A percentile compares a stretch with the other conserved stretches of the same genome.
phyloP scores from a whole-genome alignment of 108 stramenopile genomes.

The Discostella pseudostelligera region DNA sequence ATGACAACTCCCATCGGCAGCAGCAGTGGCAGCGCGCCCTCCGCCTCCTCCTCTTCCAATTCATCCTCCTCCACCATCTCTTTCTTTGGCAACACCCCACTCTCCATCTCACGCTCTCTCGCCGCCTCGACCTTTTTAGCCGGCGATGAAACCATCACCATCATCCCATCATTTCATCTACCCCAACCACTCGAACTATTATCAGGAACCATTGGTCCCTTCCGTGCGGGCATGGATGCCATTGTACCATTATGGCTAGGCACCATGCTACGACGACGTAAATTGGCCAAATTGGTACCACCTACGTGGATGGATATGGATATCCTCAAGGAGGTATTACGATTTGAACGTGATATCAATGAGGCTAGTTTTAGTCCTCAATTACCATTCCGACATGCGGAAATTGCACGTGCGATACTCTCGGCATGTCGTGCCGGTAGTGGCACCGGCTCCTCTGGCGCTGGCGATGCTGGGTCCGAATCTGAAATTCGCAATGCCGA shows the following conservation, averaged over 20 bases:
- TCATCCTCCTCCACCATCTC: conserved; percentile 7
- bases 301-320: conserved; percentile 62
- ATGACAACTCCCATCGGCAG: not conserved
- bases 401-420: conserved; percentile 61
- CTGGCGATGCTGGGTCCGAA: conserved; percentile 20
- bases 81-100: conserved; percentile 23
- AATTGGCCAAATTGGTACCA: conserved; percentile 55
- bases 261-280: conserved; percentile 54
- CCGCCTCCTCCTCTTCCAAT: too few relatives aligned
- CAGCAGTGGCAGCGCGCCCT: too few relatives aligned
- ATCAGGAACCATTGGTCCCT: conserved; percentile 52
- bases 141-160: conserved; percentile 50
- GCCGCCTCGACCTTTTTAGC: conserved; percentile 54
- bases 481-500: conserved; percentile 45
- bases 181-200: conserved; percentile 40
- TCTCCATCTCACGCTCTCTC: conserved; percentile 22
- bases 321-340: conserved; percentile 48
- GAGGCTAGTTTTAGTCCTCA: conserved; percentile 47
- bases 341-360: conserved; percentile 56
- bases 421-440: conserved; percentile 36
- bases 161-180: conserved; percentile 63
- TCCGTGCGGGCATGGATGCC: conserved; percentile 70
- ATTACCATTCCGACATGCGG: conserved; percentile 75
- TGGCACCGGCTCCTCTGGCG: conserved; percentile 21
- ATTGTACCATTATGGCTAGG: conserved; percentile 81